Conservation (phyloP, 2,329 filamentous ascomycete species). For the Alternaria sp. region DNA sequence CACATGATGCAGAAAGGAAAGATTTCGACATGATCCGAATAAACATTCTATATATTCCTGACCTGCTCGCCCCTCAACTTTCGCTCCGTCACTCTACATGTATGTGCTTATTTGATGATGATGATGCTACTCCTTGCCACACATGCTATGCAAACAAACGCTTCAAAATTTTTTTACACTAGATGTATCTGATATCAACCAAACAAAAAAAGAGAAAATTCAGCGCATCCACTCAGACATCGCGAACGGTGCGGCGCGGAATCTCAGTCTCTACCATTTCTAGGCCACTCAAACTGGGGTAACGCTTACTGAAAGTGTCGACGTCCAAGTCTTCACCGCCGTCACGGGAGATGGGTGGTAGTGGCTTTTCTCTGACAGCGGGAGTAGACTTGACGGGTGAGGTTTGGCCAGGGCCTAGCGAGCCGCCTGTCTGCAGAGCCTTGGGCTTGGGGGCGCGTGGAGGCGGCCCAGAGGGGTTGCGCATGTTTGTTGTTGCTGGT, state of each 20-base stretch:
- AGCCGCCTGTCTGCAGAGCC: slow-evolving; percentile 61
- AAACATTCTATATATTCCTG: not conserved
- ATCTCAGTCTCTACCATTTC: slow-evolving; percentile 84
- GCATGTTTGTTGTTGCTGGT: slow-evolving; percentile 41
- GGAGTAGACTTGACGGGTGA: slow-evolving; percentile 14
- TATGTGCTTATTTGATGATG: not conserved
- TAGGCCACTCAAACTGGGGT: slow-evolving; percentile 82
- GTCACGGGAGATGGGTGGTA: slow-evolving; percentile 20
- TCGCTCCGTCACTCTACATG: not conserved
- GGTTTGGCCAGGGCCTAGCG: slow-evolving; percentile 14
- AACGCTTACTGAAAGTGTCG: slow-evolving; percentile 80
- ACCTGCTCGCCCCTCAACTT: not conserved
- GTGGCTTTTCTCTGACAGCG: slow-evolving; percentile 32
- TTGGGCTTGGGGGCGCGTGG: slow-evolving; percentile 69
- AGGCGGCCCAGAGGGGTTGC: slow-evolving; percentile 44
- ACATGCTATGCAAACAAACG: slow-evolving; percentile 19
- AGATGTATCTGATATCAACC: not conserved
- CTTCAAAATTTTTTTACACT: not conserved
- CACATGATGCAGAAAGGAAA: not conserved
- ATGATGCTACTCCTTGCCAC: slow-evolving; percentile 1
- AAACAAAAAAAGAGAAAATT: not conserved
- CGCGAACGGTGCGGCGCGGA: slow-evolving; percentile 34
- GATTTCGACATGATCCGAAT: not conserved
- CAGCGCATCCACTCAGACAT: slow-evolving; percentile 22
- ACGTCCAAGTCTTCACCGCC: slow-evolving; percentile 70